phyloP scores from a whole-genome alignment of 192 early-diverging fungal genomes.

The Rhizophagus prolifer region DNA sequence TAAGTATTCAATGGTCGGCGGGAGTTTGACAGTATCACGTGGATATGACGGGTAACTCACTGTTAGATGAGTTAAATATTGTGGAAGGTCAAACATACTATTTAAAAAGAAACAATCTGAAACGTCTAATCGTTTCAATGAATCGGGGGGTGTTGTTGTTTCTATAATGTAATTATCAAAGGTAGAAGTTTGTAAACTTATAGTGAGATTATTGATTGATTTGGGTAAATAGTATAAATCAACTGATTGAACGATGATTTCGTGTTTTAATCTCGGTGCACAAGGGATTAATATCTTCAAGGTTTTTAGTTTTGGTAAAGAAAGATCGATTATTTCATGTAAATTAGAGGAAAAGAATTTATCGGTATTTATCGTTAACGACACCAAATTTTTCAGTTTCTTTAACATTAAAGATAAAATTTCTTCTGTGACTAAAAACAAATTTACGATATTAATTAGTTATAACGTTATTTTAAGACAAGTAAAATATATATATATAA shows the following conservation, averaged over 20 bases:
- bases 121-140: not conserved
- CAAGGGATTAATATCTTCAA: not conserved
- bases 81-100: not conserved
- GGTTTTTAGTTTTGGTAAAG: not conserved
- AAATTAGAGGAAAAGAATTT: not conserved
- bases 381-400: not conserved
- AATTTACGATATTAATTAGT: not conserved
- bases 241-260: not conserved
- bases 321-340: not conserved
- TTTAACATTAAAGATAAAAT: not conserved
- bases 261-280: not conserved
- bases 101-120: not conserved
- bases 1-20: not conserved
- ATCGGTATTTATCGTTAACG: not conserved
- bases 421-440: not conserved
- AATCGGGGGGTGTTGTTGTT: not conserved
- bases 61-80: not conserved
- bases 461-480: too few species aligned
- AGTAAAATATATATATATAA: too few species aligned
- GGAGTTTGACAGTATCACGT: not conserved
- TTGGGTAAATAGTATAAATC: not conserved
- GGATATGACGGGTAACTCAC: not conserved
- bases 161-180: not conserved
- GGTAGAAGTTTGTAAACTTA: too few species aligned
- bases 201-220: too few species aligned